Evolutionary conservation across 176 grass and related monocot species (phyloP).

Genomic region (Zizania latifolia): DNA sequence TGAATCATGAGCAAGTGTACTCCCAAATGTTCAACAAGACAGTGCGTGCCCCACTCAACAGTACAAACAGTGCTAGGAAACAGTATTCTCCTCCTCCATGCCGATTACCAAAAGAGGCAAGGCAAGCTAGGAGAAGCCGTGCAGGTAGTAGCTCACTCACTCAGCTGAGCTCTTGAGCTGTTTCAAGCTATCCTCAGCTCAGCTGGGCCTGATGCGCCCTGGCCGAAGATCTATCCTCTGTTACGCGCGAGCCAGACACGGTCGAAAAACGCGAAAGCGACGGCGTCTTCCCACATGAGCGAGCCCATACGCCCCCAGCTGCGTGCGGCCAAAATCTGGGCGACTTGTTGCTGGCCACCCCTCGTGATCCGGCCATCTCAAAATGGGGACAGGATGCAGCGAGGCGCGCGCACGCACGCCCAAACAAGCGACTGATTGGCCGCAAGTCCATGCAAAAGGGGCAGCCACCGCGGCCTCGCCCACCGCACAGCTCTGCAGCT

Average conservation of each 20-base stretch:
- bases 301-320: slow-evolving; percentile 42
- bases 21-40: slow-evolving; percentile 15
- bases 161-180: no score
- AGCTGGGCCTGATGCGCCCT: not conserved
- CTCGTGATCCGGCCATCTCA: slow-evolving; percentile 57
- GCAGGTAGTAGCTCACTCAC: not conserved
- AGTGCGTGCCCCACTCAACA: not conserved
- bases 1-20: not conserved
- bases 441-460: slow-evolving; percentile 16
- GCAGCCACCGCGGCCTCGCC: slow-evolving; percentile 23
- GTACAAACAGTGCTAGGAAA: not conserved
- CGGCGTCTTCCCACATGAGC: slow-evolving; percentile 18
- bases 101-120: slow-evolving; percentile 32
- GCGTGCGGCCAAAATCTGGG: slow-evolving; percentile 49
- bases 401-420: slow-evolving; percentile 43
- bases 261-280: slow-evolving; percentile 32
- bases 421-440: slow-evolving; percentile 45
- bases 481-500: slow-evolving; percentile 24
- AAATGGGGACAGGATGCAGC: slow-evolving; percentile 32
- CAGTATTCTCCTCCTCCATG: not conserved
- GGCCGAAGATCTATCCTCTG: slow-evolving; percentile 24
- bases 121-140: not conserved
- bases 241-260: not conserved
- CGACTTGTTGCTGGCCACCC: slow-evolving; percentile 45
- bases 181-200: not conserved